Conservation (phyloP, 441 rosid species). For the Biscutella laevigata region DNA sequence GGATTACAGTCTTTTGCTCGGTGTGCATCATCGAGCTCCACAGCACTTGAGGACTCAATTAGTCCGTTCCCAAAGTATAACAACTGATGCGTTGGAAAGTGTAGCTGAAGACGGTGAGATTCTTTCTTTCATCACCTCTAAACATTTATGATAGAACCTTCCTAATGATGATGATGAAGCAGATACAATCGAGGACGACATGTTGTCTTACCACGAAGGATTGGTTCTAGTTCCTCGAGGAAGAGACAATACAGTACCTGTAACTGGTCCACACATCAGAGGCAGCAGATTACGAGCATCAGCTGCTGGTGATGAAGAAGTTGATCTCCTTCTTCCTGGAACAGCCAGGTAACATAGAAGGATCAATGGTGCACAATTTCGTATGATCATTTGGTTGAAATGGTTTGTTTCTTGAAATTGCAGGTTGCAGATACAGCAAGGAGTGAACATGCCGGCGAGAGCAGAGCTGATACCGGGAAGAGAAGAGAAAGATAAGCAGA, state of each 20-base stretch:
- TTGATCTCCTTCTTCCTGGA: constrained; percentile 97
- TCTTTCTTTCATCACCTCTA: background rate
- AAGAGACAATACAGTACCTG: constrained; percentile 51
- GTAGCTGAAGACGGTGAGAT: constrained; percentile 79
- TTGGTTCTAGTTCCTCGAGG: constrained; percentile 90
- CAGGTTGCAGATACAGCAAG: constrained; percentile 93
- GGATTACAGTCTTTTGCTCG: constrained; percentile 97
- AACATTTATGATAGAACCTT: background rate
- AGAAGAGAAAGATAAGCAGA: constrained; percentile 62
- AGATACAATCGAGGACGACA: constrained; percentile 74
- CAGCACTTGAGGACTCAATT: constrained; percentile 54
- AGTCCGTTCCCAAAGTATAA: constrained; percentile 35
- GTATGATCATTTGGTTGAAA: too few species aligned
- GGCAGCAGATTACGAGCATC: constrained; percentile 87
- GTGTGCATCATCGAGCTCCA: constrained; percentile 98
- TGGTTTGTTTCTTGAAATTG: constrained; percentile 6
- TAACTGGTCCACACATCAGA: constrained; percentile 84
- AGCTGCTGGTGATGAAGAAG: constrained; percentile 86
- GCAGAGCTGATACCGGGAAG: constrained; percentile 76
- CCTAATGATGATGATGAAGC: constrained; percentile 17
- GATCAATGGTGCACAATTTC: background rate
- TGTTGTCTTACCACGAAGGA: constrained; percentile 72
- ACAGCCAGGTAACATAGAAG: constrained; percentile 63
- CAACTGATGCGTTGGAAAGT: constrained; percentile 65
- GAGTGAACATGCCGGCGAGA: constrained; percentile 96